Evolutionary conservation across 1,284 basidiomycete genomes (phyloP), one percentile per base, ranked within the genome.

Genomic region (Austroboletus rostrupii): DNA sequence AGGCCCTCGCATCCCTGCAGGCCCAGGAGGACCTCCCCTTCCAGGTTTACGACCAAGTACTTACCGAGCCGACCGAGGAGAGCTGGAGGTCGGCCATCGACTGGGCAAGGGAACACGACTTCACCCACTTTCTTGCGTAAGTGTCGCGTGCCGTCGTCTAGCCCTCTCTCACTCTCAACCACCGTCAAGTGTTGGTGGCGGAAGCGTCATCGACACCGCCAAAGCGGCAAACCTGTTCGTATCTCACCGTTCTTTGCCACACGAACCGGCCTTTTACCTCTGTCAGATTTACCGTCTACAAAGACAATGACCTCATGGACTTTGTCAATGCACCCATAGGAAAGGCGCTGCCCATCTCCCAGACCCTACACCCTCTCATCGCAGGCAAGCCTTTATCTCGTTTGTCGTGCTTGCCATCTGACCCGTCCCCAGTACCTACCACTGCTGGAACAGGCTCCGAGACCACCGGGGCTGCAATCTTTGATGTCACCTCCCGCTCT

Each of bases 371-470:
- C 26, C 96, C 96, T 16, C 75, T 98, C 40, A 94, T 98, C 54
- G 94, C 94, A 42, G 74, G 82, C 79, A 55, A 54, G 72, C 60
- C 4, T 48, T 17, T 26, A 17, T 16, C 45, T 16, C 23, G 0
- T 4, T 47, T 16, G 45, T 16, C 12, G 43, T n/a, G 19, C 10
- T 17, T 31, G 38, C 32, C 28, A 41, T 41, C 26, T 43, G 42
- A 57, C 33, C 45, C 19, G 10, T 43, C 19, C 44, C 9, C 53
- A 83, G 82, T 97, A 20, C 94, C 94, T 11, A 98, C 96, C 3
- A 98, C 95, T 8, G 95, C 96, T 37, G 94, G 95, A 46, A 98
- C 95, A n/a, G 95, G 94, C 13, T 92, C 91, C 3, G 93, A 98
- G 70, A 98, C 96, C 1, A 98, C 95, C 3, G 96, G 96, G n/a